Base-by-base conservation (phyloP, 306 rosid genomes). In the Cucurbita maxima region DNA sequence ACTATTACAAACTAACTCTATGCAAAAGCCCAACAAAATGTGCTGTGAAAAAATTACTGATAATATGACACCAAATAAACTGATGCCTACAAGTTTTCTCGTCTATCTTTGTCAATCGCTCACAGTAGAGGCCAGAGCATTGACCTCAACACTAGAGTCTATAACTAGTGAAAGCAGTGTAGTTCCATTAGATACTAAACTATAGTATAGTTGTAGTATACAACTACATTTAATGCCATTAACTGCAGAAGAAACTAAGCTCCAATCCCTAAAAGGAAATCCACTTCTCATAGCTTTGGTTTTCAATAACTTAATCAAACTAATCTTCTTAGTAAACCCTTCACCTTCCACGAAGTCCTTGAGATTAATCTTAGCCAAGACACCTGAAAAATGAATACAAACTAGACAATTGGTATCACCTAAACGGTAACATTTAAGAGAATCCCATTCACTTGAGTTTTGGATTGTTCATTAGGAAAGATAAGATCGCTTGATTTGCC, bases 171-270 rank as follows among this genome's bases (percentile, higher is more conserved):
- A 92, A 51, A 88, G 94, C 41, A 92, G 80, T 6, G 94, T 94
- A 0, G 87, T 88, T 41, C 80, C 79, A 43, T 89, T 89, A 34
- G 92, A 86, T 56, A 92, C 92, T 92, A 96, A 75, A 92, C 90
- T 3, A 92, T 87, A 10, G 84, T 89, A 7, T 94, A 96, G 51
- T 87, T 86, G 88, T 92, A 89, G 62, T 84, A 92, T 91, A 89
- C 83, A 70, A 92, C 94, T 0, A 93, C 83, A 48, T 89, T 92
- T 38, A 92, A 87, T 3, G 94, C 97, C 3, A 86, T 89, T 59
- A 87, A 82, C 55, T 89, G 94, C 78, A 89, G 96, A 30, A 81
- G 79, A 38, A 92, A 87, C 86, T 89, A 96, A 45, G 82, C 87
- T 0, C 85, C 71, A 15, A 92, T 20, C 3, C 97, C 94, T 18